phyloP scores from a whole-genome alignment of 495 filamentous ascomycete genomes.

The Corynascus novoguineensis region DNA sequence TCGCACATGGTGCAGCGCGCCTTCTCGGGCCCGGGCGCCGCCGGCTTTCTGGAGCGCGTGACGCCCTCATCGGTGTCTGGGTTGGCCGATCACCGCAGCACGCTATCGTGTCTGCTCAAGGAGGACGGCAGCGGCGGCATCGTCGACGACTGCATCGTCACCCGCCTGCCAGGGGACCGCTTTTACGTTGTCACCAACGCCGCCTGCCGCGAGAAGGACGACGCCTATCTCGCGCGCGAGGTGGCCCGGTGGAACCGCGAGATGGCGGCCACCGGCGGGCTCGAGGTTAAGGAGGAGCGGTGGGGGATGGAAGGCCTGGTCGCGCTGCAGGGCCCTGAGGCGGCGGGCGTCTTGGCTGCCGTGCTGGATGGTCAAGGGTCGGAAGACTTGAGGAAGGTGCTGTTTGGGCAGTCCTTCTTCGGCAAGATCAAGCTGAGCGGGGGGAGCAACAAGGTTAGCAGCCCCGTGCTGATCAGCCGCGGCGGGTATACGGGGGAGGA shows the following conservation, averaged over 20 bases:
- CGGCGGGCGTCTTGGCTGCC: conserved; percentile 55
- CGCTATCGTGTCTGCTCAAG: conserved; percentile 74
- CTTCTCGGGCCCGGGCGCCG: conserved; percentile 72
- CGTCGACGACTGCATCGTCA: conserved; percentile 88
- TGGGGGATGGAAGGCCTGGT: conserved; percentile 70
- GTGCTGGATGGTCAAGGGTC: conserved; percentile 41
- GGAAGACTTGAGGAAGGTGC: conserved; percentile 59
- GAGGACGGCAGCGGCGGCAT: conserved; percentile 74
- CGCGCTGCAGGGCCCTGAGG: conserved; percentile 81
- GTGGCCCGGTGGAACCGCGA: conserved; percentile 57
- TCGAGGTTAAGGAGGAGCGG: conserved; percentile 50
- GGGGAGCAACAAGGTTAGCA: conserved; percentile 31
- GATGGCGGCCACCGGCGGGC: conserved; percentile 47
- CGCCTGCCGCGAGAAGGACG: conserved; percentile 82
- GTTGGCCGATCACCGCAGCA: conserved; percentile 51
- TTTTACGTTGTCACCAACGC: conserved; percentile 98
- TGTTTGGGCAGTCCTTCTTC: conserved; percentile 68
- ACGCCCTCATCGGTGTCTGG: conserved; percentile 66
- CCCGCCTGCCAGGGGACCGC: conserved; percentile 56
- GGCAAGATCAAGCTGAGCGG: conserved; percentile 43
- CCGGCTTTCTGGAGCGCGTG: conserved; percentile 68
- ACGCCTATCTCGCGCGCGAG: conserved; percentile 62
- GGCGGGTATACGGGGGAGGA: conserved; percentile 97
- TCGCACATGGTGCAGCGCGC: conserved; percentile 65
- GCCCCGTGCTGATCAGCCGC: conserved; percentile 66